phyloP scores from a whole-genome alignment of 805 yeast genomes.

The Pichia kluyveri region DNA sequence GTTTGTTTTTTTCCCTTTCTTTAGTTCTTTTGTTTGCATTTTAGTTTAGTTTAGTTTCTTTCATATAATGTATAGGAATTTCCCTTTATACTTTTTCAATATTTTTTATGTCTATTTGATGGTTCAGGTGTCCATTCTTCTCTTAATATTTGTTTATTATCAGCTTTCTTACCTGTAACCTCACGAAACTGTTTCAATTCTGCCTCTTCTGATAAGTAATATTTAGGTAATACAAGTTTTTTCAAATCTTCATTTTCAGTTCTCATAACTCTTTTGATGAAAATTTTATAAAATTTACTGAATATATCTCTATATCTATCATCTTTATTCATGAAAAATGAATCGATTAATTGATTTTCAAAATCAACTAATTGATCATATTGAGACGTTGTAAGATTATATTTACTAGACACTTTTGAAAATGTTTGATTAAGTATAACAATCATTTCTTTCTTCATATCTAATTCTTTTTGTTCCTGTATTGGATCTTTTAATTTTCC shows the following conservation, averaged over 20 bases:
- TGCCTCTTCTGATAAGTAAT: constrained; percentile 15
- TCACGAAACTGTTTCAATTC: constrained; percentile 8
- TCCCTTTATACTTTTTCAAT: neutral
- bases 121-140: neutral
- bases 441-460: constrained; percentile 22
- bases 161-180: neutral
- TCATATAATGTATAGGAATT: neutral
- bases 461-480: constrained; percentile 5
- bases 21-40: no score
- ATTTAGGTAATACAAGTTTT: constrained; percentile 16
- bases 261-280: constrained; percentile 24
- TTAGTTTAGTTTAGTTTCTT: neutral
- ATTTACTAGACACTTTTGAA: constrained; percentile 35
- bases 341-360: constrained; percentile 28
- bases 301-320: constrained; percentile 22
- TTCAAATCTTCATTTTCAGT: constrained; percentile 16
- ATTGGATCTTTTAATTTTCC: neutral
- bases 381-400: constrained; percentile 45
- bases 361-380: constrained; percentile 35
- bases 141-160: neutral
- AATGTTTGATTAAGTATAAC: constrained; percentile 34
- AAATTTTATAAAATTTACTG: constrained; percentile 22
- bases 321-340: constrained; percentile 19
- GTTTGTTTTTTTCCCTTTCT: no score
- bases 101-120: neutral